Evolutionary conservation across 1,139 yeast genomes (phyloP), one percentile per base, ranked within the genome.

Genomic region (Taiozyma sp.): DNA sequence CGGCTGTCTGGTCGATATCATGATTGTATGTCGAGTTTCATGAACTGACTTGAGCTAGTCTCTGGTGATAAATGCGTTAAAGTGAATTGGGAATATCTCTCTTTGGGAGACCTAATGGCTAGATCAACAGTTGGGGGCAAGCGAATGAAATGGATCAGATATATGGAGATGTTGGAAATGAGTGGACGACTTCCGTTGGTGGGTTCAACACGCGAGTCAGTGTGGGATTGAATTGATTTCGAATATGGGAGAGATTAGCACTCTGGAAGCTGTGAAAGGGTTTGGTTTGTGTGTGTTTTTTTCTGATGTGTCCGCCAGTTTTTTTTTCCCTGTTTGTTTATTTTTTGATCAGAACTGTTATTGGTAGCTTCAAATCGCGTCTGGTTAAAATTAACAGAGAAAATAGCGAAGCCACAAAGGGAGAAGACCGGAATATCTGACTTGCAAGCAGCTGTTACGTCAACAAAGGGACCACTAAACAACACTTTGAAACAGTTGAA

Each of bases 11-110:
- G 41, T 38, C 24, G 24, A n/a, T 38, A 38, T 19, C 41, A 38
- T 38, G 19, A 30, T 46, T 51, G 12, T 43, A 40, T 38, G 23
- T 48, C 19, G 34, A 38, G 41, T 16, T 39, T 41, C 19, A 41
- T 34, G 48, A 51, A 48, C 22, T 14, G 13, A 9, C 36, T 45
- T 7, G 19, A 32, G 36, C 19, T 32, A 32, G 36, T 32, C 13
- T 14, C 19, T 32, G 13, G 19, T 32, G 36, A 32, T 32, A 32
- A 30, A 32, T 32, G 19, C 19, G 19, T n/a, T 7, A 32, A 32
- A 7, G 36, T 32, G 16, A n/a, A 1, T n/a, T 19, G 19, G 36
- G 9, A n/a, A 32, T 9, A 32, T 3, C 19, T n/a, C 36, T 32
- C 36, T 19, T 32, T 32, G 10, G 8, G 6, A 32, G 7, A 13